phyloP scores from a whole-genome alignment of 352 stramenopile genomes.

The Globisporangium paddicum region DNA sequence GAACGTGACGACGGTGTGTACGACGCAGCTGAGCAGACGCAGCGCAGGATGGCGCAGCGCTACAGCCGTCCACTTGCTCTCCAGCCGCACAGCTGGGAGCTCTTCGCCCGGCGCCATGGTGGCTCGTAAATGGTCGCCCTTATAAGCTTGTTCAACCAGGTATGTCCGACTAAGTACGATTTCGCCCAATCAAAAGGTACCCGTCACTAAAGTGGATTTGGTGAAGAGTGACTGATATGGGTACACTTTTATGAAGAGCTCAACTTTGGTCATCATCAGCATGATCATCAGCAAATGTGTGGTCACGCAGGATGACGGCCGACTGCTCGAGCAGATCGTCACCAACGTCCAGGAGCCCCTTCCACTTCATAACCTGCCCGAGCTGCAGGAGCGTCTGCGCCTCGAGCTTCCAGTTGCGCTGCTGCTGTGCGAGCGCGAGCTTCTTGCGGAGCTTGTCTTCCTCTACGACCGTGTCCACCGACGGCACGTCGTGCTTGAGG shows the following conservation, averaged over 20 bases:
- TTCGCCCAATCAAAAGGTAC: background rate
- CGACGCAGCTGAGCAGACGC: conserved; percentile 27
- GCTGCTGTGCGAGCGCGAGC: conserved; percentile 32
- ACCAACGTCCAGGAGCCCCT: conserved; percentile 37
- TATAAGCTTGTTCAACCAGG: background rate
- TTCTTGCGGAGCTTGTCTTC: conserved; percentile 66
- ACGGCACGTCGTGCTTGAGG: conserved; percentile 56
- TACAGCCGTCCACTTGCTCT: conserved; percentile 31
- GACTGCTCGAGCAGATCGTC: conserved; percentile 50
- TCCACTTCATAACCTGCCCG: conserved; percentile 76
- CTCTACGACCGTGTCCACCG: conserved; percentile 67
- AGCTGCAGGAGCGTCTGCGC: conserved; percentile 59
- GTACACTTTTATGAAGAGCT: too few species aligned
- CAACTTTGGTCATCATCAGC: conserved; percentile 7
- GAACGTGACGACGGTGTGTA: conserved; percentile 33
- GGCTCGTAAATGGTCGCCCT: too few species aligned
- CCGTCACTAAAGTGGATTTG: background rate
- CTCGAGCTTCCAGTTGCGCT: conserved; percentile 58
- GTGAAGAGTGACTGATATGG: conserved; percentile 3
- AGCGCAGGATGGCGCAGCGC: conserved; percentile 36
- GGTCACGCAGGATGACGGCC: conserved; percentile 38
- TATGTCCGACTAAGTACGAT: background rate
- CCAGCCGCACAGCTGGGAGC: conserved; percentile 20
- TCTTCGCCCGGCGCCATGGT: background rate
- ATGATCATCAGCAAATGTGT: conserved; percentile 43